These are phyloP conservation scores for Colletotrichum plurivorum DNA, from an alignment of 2,329 filamentous ascomycete species.

Conservation along the genomic window DNA sequence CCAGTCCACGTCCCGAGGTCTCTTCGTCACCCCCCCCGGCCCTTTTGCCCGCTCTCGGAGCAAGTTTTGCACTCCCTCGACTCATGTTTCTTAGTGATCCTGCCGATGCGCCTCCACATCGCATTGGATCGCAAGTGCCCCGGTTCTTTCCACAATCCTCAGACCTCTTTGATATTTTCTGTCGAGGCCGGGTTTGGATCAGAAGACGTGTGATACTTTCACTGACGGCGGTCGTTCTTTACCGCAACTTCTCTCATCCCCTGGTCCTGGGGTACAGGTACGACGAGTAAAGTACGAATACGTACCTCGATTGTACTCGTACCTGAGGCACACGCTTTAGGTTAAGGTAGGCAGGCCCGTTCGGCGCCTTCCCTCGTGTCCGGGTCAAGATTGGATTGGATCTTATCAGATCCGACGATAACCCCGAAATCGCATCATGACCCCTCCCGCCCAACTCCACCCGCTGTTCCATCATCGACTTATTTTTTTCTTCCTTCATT, in stretches of 20 bases:
- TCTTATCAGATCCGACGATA: constrained; percentile 71
- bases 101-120: constrained; percentile 22
- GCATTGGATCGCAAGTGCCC: constrained; percentile 13
- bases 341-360: neutral
- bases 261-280: neutral
- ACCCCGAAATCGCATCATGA: constrained; percentile 47
- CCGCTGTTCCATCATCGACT: constrained; percentile 18
- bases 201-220: no score
- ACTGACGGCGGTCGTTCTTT: neutral
- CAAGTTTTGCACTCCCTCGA: constrained; percentile 34
- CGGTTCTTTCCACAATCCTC: constrained; percentile 27
- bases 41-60: constrained; percentile 34
- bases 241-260: neutral
- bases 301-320: neutral
- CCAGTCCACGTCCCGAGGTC: constrained; percentile 19
- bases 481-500: constrained; percentile 9
- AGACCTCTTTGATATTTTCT: neutral
- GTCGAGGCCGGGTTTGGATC: no score
- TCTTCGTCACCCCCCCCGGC: constrained; percentile 32
- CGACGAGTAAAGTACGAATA: neutral
- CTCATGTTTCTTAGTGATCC: constrained; percentile 38
- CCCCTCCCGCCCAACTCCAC: constrained; percentile 25
- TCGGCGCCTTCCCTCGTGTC: neutral
- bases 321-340: neutral
- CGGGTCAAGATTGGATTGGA: constrained; percentile 46